Conservation (phyloP, 2,329 filamentous ascomycete genomes). For the Sordariomycetes sp. region DNA sequence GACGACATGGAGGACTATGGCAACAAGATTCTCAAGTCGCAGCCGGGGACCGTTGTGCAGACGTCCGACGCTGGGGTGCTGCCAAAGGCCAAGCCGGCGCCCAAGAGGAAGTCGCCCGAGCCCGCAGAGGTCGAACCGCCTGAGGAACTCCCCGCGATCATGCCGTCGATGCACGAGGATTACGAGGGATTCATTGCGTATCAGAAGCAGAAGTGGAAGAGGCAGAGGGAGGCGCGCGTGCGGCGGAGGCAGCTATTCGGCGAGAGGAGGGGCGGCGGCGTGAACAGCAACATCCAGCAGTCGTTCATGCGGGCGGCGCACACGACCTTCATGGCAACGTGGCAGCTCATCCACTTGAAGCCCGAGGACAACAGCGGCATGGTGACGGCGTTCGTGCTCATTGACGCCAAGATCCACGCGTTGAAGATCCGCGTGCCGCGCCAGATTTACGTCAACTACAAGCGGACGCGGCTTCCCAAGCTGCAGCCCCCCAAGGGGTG, state of each 20-base stretch:
- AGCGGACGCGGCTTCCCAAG: slow-evolving; percentile 74
- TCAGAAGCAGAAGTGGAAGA: slow-evolving; percentile 98
- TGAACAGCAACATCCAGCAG: slow-evolving; percentile 48
- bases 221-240: slow-evolving; percentile 80
- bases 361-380: slow-evolving; percentile 75
- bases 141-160: slow-evolving; percentile 64
- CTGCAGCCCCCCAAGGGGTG: slow-evolving; percentile 69
- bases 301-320: slow-evolving; percentile 88
- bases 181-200: slow-evolving; percentile 83
- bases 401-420: slow-evolving; percentile 81
- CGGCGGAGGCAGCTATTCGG: slow-evolving; percentile 86
- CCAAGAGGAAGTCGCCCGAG: slow-evolving; percentile 66
- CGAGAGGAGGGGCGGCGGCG: slow-evolving; percentile 44
- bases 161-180: slow-evolving; percentile 76
- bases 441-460: slow-evolving; percentile 84
- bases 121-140: slow-evolving; percentile 64
- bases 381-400: slow-evolving; percentile 79
- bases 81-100: slow-evolving; percentile 13
- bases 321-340: slow-evolving; percentile 77
- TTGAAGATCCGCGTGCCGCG: slow-evolving; percentile 83
- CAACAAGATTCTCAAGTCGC: slow-evolving; percentile 48
- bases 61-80: slow-evolving; percentile 37
- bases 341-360: slow-evolving; percentile 84
- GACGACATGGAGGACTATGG: slow-evolving; percentile 77
- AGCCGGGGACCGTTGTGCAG: slow-evolving; percentile 36